phyloP scores from a whole-genome alignment of 179 eudicot species.

The Sideroxylon spinosum region DNA sequence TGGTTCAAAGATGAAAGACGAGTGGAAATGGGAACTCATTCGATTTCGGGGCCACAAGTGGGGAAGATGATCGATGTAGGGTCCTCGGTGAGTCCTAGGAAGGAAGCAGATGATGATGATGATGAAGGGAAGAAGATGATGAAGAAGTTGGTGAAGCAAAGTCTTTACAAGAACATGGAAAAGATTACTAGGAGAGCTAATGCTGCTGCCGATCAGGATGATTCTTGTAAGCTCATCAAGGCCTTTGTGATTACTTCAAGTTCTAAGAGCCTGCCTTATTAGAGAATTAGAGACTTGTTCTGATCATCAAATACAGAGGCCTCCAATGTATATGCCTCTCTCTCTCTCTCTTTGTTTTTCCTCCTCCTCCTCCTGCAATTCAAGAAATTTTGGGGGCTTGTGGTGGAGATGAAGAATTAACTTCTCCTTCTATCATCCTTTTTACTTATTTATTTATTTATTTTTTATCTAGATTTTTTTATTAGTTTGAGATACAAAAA shows the following conservation, averaged over 20 bases:
- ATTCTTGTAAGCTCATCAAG: slow-evolving; percentile 57
- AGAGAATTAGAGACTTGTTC: neutral
- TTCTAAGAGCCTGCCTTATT: slow-evolving; percentile 93
- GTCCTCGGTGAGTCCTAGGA: slow-evolving; percentile 43
- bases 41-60: slow-evolving; percentile 77
- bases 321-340: neutral
- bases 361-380: neutral
- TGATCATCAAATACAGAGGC: neutral
- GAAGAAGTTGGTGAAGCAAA: slow-evolving; percentile 69
- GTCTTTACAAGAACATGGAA: slow-evolving; percentile 76
- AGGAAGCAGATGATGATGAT: slow-evolving; percentile 3
- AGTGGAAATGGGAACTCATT: slow-evolving; percentile 53
- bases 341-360: no score
- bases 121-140: no score
- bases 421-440: no score
- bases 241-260: slow-evolving; percentile 70
- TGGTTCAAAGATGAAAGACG: slow-evolving; percentile 82
- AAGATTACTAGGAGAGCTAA: slow-evolving; percentile 70
- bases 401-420: neutral
- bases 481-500: no score
- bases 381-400: no score
- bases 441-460: no score
- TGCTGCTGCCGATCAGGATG: slow-evolving; percentile 31
- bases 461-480: no score
- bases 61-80: slow-evolving; percentile 34